Evolutionary conservation across 345 rosid genomes (phyloP).

Genomic region (Psidium guajava): DNA sequence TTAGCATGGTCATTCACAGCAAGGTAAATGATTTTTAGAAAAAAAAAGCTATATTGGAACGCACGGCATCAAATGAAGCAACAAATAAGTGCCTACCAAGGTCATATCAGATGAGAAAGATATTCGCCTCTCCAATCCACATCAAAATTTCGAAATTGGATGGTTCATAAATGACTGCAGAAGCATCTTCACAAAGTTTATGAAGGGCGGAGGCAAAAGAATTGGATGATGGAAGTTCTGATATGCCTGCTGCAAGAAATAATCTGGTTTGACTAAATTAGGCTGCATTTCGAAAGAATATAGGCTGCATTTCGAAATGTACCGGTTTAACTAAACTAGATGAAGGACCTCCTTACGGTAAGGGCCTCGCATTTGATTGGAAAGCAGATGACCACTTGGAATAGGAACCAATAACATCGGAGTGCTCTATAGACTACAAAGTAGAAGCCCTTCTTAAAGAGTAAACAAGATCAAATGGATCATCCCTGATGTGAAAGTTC

Average conservation of each 20-base stretch:
- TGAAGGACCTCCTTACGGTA: slow-evolving; percentile 49
- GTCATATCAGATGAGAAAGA: background rate
- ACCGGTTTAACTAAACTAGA: background rate
- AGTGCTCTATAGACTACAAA: slow-evolving; percentile 78
- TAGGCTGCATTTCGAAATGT: background rate
- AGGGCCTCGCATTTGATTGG: slow-evolving; percentile 52
- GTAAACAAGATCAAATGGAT: background rate
- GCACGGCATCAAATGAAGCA: background rate
- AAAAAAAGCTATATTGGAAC: background rate
- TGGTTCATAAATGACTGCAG: slow-evolving; percentile 55
- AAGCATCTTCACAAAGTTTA: slow-evolving; percentile 84
- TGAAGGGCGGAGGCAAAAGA: slow-evolving; percentile 85
- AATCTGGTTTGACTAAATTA: too few relatives aligned
- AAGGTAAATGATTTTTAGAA: background rate
- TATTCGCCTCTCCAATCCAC: slow-evolving; percentile 82
- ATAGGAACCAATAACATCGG: slow-evolving; percentile 90
- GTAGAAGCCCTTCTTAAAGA: slow-evolving; percentile 2
- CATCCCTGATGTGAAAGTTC: background rate
- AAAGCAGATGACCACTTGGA: slow-evolving; percentile 75
- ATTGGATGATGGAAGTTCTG: slow-evolving; percentile 59
- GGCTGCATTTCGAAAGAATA: too few relatives aligned
- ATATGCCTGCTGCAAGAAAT: slow-evolving; percentile 89
- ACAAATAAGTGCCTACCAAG: background rate
- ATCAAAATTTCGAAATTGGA: slow-evolving; percentile 81
- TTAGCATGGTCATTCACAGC: background rate